Percentiles rank a stretch among this genome's conserved stretches.
Conservation (phyloP, 805 yeast genomes). For the Dipodascus geniculatus region DNA sequence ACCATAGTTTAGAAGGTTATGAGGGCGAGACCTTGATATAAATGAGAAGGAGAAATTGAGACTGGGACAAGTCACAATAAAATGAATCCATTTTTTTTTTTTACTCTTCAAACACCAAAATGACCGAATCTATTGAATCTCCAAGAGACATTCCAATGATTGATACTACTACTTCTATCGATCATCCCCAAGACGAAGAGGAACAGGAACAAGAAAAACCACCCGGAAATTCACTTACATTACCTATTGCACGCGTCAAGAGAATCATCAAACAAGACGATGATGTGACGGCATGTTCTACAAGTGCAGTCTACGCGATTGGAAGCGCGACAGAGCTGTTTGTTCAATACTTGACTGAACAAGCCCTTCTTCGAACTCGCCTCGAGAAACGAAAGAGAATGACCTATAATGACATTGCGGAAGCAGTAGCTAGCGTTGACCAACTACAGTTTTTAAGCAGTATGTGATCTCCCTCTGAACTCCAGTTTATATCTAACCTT, state of each 20-base stretch:
- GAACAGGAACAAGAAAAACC: background rate
- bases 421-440: slow-evolving; percentile 48
- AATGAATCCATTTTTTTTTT: no score
- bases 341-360: slow-evolving; percentile 57
- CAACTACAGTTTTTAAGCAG: slow-evolving; percentile 42
- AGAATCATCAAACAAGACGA: slow-evolving; percentile 67
- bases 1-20: background rate
- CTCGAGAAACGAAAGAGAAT: slow-evolving; percentile 56
- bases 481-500: background rate
- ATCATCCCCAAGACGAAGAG: background rate
- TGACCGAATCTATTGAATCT: background rate
- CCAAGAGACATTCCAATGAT: background rate
- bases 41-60: background rate
- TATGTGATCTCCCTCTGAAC: background rate
- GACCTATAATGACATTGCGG: slow-evolving; percentile 58
- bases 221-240: slow-evolving; percentile 1
- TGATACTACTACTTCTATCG: no score
- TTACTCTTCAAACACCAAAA: no score
- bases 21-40: background rate
- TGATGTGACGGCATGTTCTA: slow-evolving; percentile 54
- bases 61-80: background rate
- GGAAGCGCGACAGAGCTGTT: slow-evolving; percentile 73
- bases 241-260: slow-evolving; percentile 62
- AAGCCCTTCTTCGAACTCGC: slow-evolving; percentile 54
- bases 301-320: slow-evolving; percentile 59